Evolutionary conservation across 129 eudicot genomes (phyloP).

Genomic region (Kitagawia praeruptora): DNA sequence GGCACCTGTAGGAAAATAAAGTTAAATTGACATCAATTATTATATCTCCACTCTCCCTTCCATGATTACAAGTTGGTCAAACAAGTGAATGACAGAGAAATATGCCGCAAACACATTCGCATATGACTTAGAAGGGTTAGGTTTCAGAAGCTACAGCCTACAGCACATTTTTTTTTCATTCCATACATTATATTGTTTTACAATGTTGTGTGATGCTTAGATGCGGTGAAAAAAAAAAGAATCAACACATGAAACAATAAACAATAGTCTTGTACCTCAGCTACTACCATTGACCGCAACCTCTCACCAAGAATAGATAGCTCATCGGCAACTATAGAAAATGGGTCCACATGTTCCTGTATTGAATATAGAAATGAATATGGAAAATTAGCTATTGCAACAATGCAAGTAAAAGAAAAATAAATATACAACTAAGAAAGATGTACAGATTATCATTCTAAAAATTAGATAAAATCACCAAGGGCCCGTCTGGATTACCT

Average conservation of each 20-base stretch:
- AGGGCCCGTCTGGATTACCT: neutral
- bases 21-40: neutral
- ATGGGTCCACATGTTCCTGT: conserved; percentile 82
- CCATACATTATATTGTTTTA: neutral
- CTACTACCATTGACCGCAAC: conserved; percentile 78
- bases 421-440: neutral
- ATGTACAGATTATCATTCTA: neutral
- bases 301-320: conserved; percentile 65
- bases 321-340: conserved; percentile 91
- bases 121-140: neutral
- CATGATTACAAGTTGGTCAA: conserved; percentile 4
- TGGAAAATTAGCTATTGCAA: conserved; percentile 8
- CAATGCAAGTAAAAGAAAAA: neutral
- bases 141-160: no score
- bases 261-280: conserved; percentile 41
- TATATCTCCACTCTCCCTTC: neutral
- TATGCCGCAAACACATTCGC: neutral
- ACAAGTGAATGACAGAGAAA: neutral
- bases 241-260: neutral
- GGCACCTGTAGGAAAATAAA: conserved; percentile 56
- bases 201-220: neutral
- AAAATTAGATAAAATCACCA: neutral
- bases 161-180: neutral
- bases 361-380: neutral
- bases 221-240: neutral